These are phyloP conservation scores for Elsinoe australis DNA, from an alignment of 2,329 filamentous ascomycete genomes.

Conservation along the genomic window DNA sequence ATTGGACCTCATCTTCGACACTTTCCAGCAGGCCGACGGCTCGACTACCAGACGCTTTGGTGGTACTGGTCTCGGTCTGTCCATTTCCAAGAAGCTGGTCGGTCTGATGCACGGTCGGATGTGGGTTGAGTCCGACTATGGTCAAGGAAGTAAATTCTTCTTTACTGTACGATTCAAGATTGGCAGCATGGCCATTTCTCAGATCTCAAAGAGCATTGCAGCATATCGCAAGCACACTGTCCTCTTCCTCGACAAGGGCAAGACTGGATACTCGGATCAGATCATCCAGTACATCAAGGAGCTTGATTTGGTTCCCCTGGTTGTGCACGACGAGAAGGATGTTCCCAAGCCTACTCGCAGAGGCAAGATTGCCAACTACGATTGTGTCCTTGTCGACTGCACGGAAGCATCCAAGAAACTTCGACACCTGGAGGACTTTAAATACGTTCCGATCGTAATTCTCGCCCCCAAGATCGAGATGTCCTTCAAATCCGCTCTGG, in stretches of 20 bases:
- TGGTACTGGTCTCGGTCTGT: slow-evolving; percentile 85
- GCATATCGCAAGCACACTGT: slow-evolving; percentile 92
- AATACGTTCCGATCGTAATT: slow-evolving; percentile 93
- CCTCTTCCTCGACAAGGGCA: slow-evolving; percentile 86
- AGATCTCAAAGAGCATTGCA: slow-evolving; percentile 73
- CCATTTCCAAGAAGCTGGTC: slow-evolving; percentile 89
- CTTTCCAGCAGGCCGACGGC: slow-evolving; percentile 95
- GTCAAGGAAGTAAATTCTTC: slow-evolving; percentile 87
- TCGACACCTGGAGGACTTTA: slow-evolving; percentile 86
- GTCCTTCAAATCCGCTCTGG: slow-evolving; percentile 84
- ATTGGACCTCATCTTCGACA: slow-evolving; percentile 94
- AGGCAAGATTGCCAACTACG: slow-evolving; percentile 59
- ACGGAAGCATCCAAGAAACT: slow-evolving; percentile 82
- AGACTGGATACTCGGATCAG: slow-evolving; percentile 66
- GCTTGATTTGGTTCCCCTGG: slow-evolving; percentile 71
- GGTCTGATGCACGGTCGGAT: slow-evolving; percentile 95
- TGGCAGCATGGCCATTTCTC: slow-evolving; percentile 67
- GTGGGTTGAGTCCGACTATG: slow-evolving; percentile 90
- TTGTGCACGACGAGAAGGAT: slow-evolving; percentile 70
- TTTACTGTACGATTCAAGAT: slow-evolving; percentile 90
- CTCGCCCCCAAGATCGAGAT: slow-evolving; percentile 84
- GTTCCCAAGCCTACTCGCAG: slow-evolving; percentile 51
- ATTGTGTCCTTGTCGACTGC: slow-evolving; percentile 92
- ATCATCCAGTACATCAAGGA: slow-evolving; percentile 70
- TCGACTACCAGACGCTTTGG: slow-evolving; percentile 95